Evolutionary conservation across 768 basidiomycete species (phyloP), one percentile per base, ranked within the genome.

Genomic region (Xanthoconium stramineum): DNA sequence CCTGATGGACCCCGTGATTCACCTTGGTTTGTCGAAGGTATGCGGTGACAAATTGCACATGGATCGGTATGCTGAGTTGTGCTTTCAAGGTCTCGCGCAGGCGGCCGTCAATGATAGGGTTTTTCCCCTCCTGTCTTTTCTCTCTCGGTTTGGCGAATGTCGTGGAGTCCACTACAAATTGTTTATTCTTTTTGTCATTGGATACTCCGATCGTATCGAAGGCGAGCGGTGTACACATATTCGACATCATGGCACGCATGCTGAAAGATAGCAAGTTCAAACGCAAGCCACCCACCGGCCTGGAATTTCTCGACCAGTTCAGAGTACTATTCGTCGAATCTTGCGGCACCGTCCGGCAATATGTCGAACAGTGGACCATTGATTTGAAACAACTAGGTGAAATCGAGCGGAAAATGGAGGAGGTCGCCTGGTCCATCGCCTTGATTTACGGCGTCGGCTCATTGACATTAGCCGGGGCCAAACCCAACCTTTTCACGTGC

Each of bases 1-100:
- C 0, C 60, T 89, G n/a, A 8, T 88, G 3, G 88, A 89, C 60
- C 78, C 87, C 0, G 44, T 86, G 52, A 88, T 89, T 42, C 84
- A 88, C 61, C 60, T 72, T 6, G 86, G 84, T 62, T 84, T 1
- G 80, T 77, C 3, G 86, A 89, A 76, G 88, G 86, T 83, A 14
- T 5, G 55, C 32, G 33, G 6, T n/a, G 5, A 43, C 3, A 2
- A 24, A 15, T 6, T 14, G 33, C n/a, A 4, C 10, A 8, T 0
- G 19, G 11, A 47, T 5, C 17, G 17, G 5, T 40, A 20, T 8
- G 6, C 15, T 24, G 28, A 39, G 2, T 15, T 40, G 2, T 3
- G 55, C 2, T 33, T 38, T 36, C 50, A 28, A 70, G 69, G 70
- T 44, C 69, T 71, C 20, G 67, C 69, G 3, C 1, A 62, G 15